Evolutionary conservation across 139 green algal species (phyloP), one percentile per base, ranked within the genome.

Genomic region (Chlorella sorokiniana): DNA sequence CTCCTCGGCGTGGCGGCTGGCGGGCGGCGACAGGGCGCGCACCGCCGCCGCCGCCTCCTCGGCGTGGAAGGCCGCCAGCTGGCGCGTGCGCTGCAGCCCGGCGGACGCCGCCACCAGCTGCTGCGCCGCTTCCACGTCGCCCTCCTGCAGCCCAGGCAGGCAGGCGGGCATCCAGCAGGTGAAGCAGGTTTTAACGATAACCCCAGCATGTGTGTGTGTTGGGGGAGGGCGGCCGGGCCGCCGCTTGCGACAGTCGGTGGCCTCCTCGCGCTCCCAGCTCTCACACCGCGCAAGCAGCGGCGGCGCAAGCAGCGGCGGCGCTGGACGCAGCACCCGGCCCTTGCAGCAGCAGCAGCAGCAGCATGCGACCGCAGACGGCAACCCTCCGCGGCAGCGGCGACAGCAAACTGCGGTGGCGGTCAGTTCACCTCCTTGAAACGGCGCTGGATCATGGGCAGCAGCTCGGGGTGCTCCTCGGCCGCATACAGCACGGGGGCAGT

Each of bases 401-500:
- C 64, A 23, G 10, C 31, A 42, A 42, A 20, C 8, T 42, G 52
- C 52, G 22, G 37, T 38, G 37, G n/a, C n/a, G n/a, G n/a, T 22
- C 1, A 1, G 0, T 93, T 88, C 18, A 88, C 81, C 7, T 86
- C 33, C 73, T 91, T 95, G 83, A 99, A 99, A 38, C 93, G 93
- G 18, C 97, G 86, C 72, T 89, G 72, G 31, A 98, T 96, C n/a
- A 99, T 67, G 1, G 89, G 79, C 27, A 76, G 40, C 44, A 98
- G 88, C 76, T 91, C 81, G 2, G 86, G 86, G 42, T 84, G 63
- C 79, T 95, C 87, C 71, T 94, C 74, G 4, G 87, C 89, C 1
- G 95, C 95, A 80, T 94, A 93, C 45, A 98, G 89, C 35, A 97
- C 95, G 20, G 97, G 97, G 14, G 95, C 97, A 7, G 97, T 99